Percentiles rank a stretch among this genome's conserved stretches.
These are phyloP conservation scores for Paraleonurus japonicus DNA, from an alignment of 257 asterid genomes.

Conservation along the genomic window DNA sequence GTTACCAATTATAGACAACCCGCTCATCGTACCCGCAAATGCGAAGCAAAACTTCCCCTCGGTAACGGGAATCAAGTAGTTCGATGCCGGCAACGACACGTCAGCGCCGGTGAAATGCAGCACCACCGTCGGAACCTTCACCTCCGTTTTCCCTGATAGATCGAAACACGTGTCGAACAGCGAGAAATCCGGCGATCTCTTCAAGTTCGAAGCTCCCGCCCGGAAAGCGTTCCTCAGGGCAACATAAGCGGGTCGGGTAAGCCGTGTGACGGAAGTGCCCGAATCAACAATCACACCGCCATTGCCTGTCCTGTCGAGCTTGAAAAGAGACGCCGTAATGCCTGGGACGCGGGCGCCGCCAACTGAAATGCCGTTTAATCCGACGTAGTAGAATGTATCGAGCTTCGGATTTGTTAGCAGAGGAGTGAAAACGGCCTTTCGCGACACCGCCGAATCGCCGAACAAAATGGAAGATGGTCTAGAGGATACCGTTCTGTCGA, in stretches of 20 bases:
- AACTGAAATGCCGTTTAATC: constrained; percentile 66
- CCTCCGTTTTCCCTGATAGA: constrained; percentile 77
- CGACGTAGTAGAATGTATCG: constrained; percentile 77
- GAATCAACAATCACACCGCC: constrained; percentile 92
- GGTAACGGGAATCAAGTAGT: constrained; percentile 76
- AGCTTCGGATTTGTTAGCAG: constrained; percentile 59
- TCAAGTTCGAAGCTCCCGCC: constrained; percentile 48
- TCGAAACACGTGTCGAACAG: constrained; percentile 86
- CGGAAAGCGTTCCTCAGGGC: constrained; percentile 72
- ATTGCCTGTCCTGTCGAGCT: constrained; percentile 54
- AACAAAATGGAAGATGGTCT: constrained; percentile 65
- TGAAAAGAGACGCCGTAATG: constrained; percentile 52
- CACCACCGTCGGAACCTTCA: constrained; percentile 85
- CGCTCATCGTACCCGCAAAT: constrained; percentile 76
- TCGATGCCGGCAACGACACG: constrained; percentile 80
- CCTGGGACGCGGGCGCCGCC: constrained; percentile 68
- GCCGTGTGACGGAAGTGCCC: constrained; percentile 86
- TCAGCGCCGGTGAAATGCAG: constrained; percentile 79
- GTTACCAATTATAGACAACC: constrained; percentile 60
- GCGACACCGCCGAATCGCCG: constrained; percentile 62
- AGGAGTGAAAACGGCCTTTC: constrained; percentile 64
- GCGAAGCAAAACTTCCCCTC: constrained; percentile 82
- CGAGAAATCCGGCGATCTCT: constrained; percentile 54
- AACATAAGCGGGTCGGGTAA: constrained; percentile 66
- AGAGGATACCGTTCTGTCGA: constrained; percentile 64